Conservation (phyloP, 257 asterid species). For the Craterostigma plantagineum region DNA sequence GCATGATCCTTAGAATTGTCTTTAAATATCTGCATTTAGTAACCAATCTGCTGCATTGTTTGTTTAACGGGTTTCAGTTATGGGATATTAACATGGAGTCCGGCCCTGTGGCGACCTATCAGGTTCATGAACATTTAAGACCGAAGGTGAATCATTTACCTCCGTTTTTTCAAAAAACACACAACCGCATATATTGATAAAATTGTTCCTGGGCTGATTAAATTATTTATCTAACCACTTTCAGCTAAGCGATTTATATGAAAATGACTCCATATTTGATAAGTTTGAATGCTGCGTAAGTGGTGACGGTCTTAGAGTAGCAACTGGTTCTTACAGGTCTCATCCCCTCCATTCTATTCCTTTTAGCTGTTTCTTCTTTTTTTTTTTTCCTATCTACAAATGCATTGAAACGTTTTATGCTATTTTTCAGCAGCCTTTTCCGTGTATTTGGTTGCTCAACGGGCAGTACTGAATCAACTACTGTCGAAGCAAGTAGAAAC, state of each 20-base stretch:
- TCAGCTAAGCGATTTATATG: conserved; percentile 79
- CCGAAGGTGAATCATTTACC: conserved; percentile 39
- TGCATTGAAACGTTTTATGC: neutral
- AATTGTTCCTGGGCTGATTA: conserved; percentile 14
- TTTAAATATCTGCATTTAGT: conserved; percentile 4
- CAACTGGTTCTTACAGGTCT: conserved; percentile 84
- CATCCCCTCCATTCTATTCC: conserved; percentile 4
- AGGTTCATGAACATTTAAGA: conserved; percentile 78
- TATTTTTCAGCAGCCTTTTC: conserved; percentile 63
- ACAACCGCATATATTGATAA: neutral
- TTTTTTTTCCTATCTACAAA: neutral
- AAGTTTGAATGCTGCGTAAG: conserved; percentile 86
- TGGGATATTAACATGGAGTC: conserved; percentile 90
- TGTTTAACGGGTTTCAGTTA: conserved; percentile 23
- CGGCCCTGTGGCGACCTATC: conserved; percentile 76
- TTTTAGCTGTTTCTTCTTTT: conserved; percentile 3
- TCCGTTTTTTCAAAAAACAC: conserved; percentile 1
- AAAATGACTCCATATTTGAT: conserved; percentile 78
- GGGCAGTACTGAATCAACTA: conserved; percentile 72
- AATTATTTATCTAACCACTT: conserved; percentile 11
- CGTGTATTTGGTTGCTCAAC: conserved; percentile 73
- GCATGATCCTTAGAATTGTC: conserved; percentile 8
- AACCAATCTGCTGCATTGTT: conserved; percentile 10
- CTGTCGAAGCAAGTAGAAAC: conserved; percentile 95
- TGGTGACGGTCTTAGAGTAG: conserved; percentile 68